Evolutionary conservation across 257 asterid species (phyloP).

Genomic region (Solanum pimpinellifolium): DNA sequence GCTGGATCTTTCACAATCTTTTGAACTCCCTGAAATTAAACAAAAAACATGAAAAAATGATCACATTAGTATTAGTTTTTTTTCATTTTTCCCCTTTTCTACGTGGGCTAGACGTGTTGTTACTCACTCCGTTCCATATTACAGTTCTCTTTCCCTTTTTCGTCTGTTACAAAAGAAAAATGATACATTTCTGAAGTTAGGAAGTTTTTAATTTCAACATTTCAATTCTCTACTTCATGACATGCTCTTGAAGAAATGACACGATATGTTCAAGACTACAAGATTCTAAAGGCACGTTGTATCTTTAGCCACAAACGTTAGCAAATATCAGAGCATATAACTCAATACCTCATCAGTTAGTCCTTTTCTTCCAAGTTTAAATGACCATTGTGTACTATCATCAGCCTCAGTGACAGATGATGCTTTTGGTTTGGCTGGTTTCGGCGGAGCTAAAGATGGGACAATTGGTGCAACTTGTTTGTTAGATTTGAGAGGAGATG

Average conservation of each 20-base stretch:
- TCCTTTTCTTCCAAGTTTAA: slow-evolving; percentile 30
- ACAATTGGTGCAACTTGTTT: background rate
- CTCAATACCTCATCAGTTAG: slow-evolving; percentile 35
- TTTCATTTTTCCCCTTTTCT: background rate
- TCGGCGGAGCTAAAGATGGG: background rate
- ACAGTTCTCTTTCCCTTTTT: background rate
- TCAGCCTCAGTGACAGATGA: slow-evolving; percentile 9
- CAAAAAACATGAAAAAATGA: background rate
- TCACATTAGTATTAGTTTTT: background rate
- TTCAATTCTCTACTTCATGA: background rate
- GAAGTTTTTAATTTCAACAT: background rate
- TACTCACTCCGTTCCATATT: background rate
- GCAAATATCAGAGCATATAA: background rate
- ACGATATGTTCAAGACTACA: background rate
- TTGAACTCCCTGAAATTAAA: slow-evolving; percentile 20
- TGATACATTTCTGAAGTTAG: background rate
- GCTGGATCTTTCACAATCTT: slow-evolving; percentile 45
- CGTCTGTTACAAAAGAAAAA: background rate
- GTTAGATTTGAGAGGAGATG: slow-evolving; percentile 4
- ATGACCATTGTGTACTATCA: slow-evolving; percentile 30
- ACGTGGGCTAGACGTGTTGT: background rate
- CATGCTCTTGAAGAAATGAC: background rate
- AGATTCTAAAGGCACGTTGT: background rate
- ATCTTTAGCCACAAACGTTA: background rate
- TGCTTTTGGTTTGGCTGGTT: slow-evolving; percentile 13